Evolutionary conservation across 805 yeast species (phyloP), one percentile per base, ranked within the genome.

Genomic region (Wickerhamiella azyma): DNA sequence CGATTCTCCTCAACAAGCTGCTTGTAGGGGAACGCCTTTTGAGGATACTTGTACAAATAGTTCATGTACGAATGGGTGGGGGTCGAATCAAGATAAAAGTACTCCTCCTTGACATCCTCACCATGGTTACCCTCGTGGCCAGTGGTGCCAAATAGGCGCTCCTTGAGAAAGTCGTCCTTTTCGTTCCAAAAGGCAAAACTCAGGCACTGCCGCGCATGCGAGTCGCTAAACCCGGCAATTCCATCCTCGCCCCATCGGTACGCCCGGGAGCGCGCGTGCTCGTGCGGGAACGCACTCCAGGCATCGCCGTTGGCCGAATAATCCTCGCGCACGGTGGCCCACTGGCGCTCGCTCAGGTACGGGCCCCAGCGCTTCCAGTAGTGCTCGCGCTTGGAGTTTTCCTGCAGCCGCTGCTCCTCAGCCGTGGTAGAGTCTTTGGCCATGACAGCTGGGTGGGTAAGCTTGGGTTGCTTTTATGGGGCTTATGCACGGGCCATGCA

Each of bases 231-330:
- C 42, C 96, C 96, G 9, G 89, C 94, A 54, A 86, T 66, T 2
- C 96, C 96, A 60, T 86, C 96, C 62, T 88, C 96, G 37, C 95
- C 94, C 96, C 96, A 86, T 38, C 96, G 70, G 61, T 82, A 86
- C 11, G 84, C 76, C 53, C 96, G 68, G 18, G 86, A 75, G 49
- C 77, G 70, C 1, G 94, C 81, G 50, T 84, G 85, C 49, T 84
- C 94, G 60, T 85, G 85, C 7, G 94, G 84, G 63, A 86, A 86
- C 54, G 77, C 76, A 33, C 76, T 71, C 96, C 96, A 86, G 3
- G 95, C 95, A 54, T 85, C 85, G 37, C 96, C 96, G 53, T 77
- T 74, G 43, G 64, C 69, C 0, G 94, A 81, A 63, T 86, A 86
- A 60, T 85, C 96, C 63, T 86, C 96, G 50, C 96, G 68, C 8